Percentiles rank a stretch among this genome's conserved stretches.
These are phyloP conservation scores for Aspergillus pseudonomiae DNA, from an alignment of 2,329 filamentous ascomycete species.

Conservation along the genomic window DNA sequence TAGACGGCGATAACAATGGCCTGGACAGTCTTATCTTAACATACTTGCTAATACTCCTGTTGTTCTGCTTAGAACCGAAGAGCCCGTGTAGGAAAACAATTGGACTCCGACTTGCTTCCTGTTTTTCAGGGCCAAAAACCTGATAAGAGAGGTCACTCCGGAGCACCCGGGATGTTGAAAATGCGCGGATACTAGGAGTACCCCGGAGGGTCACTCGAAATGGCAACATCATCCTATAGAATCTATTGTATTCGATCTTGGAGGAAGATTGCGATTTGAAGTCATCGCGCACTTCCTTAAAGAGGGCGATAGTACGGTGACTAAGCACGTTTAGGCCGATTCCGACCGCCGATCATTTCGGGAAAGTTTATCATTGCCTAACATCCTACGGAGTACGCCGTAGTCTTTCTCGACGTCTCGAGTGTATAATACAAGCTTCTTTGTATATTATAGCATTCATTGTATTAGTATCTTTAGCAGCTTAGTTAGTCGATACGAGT, in stretches of 20 bases:
- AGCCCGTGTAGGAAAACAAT: conserved; percentile 90
- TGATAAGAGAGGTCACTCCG: conserved; percentile 39
- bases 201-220: conserved; percentile 20
- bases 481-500: neutral
- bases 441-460: neutral
- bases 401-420: neutral
- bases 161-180: conserved; percentile 35
- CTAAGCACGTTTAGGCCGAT: conserved; percentile 2
- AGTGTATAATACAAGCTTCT: neutral
- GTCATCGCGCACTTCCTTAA: conserved; percentile 1
- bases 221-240: conserved; percentile 15
- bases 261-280: neutral
- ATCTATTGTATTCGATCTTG: neutral
- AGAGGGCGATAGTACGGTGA: neutral
- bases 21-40: conserved; percentile 31
- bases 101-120: conserved; percentile 53
- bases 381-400: neutral
- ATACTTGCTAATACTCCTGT: conserved; percentile 91
- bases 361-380: neutral
- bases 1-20: neutral
- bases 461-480: neutral
- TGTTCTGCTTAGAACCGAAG: conserved; percentile 95
- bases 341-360: neutral
- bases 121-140: conserved; percentile 39
- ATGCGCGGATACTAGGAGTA: conserved; percentile 25